Conservation (phyloP, 495 filamentous ascomycete species). For the Annulohypoxylon stygium region DNA sequence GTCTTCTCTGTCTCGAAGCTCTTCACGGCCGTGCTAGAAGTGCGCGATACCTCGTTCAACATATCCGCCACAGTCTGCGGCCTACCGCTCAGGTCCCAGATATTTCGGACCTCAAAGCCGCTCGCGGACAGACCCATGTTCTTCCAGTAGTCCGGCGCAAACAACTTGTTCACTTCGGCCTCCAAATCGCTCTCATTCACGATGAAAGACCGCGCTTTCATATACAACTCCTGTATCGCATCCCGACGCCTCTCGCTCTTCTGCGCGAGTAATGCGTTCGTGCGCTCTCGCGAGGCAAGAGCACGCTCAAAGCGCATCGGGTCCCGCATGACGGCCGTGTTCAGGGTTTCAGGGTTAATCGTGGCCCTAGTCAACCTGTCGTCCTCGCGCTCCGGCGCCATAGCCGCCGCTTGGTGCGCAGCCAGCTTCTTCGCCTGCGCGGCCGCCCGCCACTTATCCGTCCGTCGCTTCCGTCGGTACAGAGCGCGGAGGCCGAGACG, state of each 20-base stretch:
- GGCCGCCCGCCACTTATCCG: slow-evolving; percentile 28
- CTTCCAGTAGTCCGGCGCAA: slow-evolving; percentile 50
- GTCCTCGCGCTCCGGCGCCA: slow-evolving; percentile 57
- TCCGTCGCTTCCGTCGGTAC: slow-evolving; percentile 53
- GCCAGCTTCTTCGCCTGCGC: slow-evolving; percentile 28
- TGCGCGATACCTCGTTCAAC: slow-evolving; percentile 43
- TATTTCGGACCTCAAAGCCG: slow-evolving; percentile 50
- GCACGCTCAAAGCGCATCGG: slow-evolving; percentile 54
- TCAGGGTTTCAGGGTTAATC: slow-evolving; percentile 49
- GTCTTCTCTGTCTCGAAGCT: slow-evolving; percentile 35
- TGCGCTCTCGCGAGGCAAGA: slow-evolving; percentile 42
- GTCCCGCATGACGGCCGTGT: slow-evolving; percentile 50
- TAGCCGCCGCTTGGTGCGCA: slow-evolving; percentile 48
- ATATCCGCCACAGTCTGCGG: slow-evolving; percentile 53
- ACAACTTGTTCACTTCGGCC: slow-evolving; percentile 52
- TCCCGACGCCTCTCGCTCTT: slow-evolving; percentile 59
- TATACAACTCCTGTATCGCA: slow-evolving; percentile 62
- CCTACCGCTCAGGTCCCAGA: slow-evolving; percentile 54
- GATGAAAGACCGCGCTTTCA: slow-evolving; percentile 61
- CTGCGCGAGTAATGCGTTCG: slow-evolving; percentile 26
- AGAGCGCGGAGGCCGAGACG: slow-evolving; percentile 55
- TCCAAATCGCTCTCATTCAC: slow-evolving; percentile 60
- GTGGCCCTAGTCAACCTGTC: slow-evolving; percentile 59
- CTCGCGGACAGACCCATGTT: slow-evolving; percentile 18
- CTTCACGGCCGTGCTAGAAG: slow-evolving; percentile 33